These are phyloP conservation scores for Amanita muscaria DNA, from an alignment of 768 basidiomycete species.

Conservation along the genomic window DNA sequence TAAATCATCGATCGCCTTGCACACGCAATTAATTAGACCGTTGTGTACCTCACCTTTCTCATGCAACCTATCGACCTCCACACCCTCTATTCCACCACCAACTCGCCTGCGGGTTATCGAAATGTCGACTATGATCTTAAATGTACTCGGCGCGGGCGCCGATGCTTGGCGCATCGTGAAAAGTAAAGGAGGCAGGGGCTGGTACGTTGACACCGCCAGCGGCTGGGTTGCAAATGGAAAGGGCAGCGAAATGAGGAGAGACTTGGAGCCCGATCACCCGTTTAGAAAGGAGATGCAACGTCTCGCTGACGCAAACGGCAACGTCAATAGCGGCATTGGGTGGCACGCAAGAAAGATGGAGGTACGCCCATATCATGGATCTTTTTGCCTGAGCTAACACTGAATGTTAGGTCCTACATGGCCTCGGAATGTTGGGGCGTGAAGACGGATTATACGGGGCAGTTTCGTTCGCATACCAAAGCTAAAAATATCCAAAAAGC, in stretches of 20 bases:
- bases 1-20: constrained; percentile 68
- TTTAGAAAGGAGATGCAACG: constrained; percentile 63
- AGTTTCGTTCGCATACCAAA: constrained; percentile 91
- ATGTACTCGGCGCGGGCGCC: constrained; percentile 67
- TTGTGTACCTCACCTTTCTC: constrained; percentile 73
- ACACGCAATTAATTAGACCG: constrained; percentile 70
- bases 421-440: constrained; percentile 83
- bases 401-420: constrained; percentile 63
- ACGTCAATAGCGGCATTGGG: constrained; percentile 85
- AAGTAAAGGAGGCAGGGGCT: constrained; percentile 89
- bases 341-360: constrained; percentile 99
- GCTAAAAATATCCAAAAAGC: constrained; percentile 30
- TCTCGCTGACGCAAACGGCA: constrained; percentile 74
- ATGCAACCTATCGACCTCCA: constrained; percentile 36
- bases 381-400: constrained; percentile 1
- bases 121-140: constrained; percentile 61
- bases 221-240: constrained; percentile 58
- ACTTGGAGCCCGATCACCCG: constrained; percentile 52
- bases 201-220: constrained; percentile 87
- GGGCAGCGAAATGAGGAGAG: constrained; percentile 44
- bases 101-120: constrained; percentile 85
- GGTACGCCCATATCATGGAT: constrained; percentile 35
- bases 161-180: constrained; percentile 84
- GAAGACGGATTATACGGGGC: constrained; percentile 94
- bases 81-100: constrained; percentile 32